These are phyloP conservation scores for Blumeria graminis DNA, from an alignment of 2,329 filamentous ascomycete genomes.

Conservation along the genomic window DNA sequence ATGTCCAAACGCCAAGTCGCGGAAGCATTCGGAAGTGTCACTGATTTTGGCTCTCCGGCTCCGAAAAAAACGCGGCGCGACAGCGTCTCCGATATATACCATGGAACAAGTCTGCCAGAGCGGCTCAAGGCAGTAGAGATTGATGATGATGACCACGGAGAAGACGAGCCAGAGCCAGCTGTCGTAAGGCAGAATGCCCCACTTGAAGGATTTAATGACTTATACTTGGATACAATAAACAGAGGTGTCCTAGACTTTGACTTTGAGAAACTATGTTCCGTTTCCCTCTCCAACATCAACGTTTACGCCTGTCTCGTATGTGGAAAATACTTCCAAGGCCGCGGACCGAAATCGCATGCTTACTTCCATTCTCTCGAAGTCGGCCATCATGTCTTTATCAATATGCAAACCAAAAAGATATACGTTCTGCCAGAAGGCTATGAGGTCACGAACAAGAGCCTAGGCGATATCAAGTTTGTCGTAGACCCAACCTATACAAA, in stretches of 20 bases:
- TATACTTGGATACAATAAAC: constrained; percentile 94
- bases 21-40: constrained; percentile 30
- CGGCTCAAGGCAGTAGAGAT: constrained; percentile 11
- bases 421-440: constrained; percentile 91
- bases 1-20: constrained; percentile 34
- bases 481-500: constrained; percentile 72
- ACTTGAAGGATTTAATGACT: constrained; percentile 71
- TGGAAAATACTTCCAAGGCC: constrained; percentile 91
- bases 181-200: constrained; percentile 50
- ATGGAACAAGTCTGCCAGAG: constrained; percentile 11
- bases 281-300: constrained; percentile 93
- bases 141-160: constrained; percentile 12
- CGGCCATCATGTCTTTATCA: constrained; percentile 93
- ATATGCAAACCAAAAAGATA: constrained; percentile 79
- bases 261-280: constrained; percentile 93
- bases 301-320: constrained; percentile 95
- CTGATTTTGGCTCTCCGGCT: constrained; percentile 29
- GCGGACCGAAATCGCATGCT: constrained; percentile 81
- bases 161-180: constrained; percentile 16
- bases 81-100: constrained; percentile 10
- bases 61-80: constrained; percentile 31
- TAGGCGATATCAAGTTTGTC: constrained; percentile 96
- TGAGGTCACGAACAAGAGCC: constrained; percentile 78
- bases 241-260: constrained; percentile 88
- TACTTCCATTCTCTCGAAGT: constrained; percentile 95